Evolutionary conservation across 306 rosid genomes (phyloP), one percentile per base, ranked within the genome.

Genomic region (Herpetospermum pedunculosum): DNA sequence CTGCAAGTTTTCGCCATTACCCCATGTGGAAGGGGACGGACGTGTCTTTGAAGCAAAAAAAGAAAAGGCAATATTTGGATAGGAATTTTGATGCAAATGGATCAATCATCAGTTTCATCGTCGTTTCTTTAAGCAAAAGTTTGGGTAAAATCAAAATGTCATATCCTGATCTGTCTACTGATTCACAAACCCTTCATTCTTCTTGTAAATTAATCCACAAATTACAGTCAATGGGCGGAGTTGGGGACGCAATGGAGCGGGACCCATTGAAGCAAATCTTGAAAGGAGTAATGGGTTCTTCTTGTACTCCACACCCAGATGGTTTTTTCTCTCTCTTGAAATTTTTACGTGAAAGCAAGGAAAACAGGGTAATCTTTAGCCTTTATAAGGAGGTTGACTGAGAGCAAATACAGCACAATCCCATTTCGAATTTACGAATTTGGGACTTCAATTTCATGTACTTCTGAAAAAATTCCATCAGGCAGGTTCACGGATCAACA

Each of bases 311-410:
- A 25, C 73, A 68, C 35, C 54, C 37, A 43, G 11, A 68, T 43
- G 38, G 50, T 7, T 68, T 43, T 43, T 68, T 8, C 3, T 35
- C 21, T 68, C 54, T 43, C 5, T 35, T 15, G 11, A 28, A 29
- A 41, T 58, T n/a, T 9, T 43, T 41, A 10, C 70, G 55, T 74
- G 77, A 58, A 58, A 28, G 77, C 70, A 74, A 74, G 46, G 70
- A 74, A 58, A 43, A 64, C 77, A 58, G 49, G 77, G n/a, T 29
- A 57, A 40, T n/a, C 34, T 19, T 53, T 0, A 3, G 12, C 12
- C 70, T 58, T 28, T 44, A 41, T 74, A 74, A 74, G 41, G 18
- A 55, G 70, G 9, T 55, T 48, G 26, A 54, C 64, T 5, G 35
- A n/a, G 35, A n/a, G 47, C 4, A 25, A 35, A 2, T 63, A 3